A percentile compares a stretch with the other conserved stretches of the same genome.
phyloP scores from a whole-genome alignment of 2,329 filamentous ascomycete genomes.

The Cladosporium sphaerospermum region DNA sequence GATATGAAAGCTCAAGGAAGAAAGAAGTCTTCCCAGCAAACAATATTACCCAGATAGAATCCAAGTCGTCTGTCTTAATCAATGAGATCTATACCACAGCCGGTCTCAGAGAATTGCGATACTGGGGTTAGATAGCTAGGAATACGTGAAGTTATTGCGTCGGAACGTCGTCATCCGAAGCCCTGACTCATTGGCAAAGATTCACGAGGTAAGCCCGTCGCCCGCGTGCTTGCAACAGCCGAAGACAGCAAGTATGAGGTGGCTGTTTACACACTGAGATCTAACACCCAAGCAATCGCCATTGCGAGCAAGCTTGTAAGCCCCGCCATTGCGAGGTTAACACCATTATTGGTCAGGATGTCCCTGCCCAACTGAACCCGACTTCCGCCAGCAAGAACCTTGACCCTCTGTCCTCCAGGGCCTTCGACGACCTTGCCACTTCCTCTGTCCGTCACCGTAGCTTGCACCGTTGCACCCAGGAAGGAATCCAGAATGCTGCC shows the following conservation, averaged over 20 bases:
- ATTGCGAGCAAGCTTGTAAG: constrained; percentile 76
- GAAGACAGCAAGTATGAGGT: background rate
- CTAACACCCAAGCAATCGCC: constrained; percentile 40
- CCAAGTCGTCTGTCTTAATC: too few relatives aligned
- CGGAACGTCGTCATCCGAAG: too few relatives aligned
- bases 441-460: constrained; percentile 75
- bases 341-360: constrained; percentile 87
- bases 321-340: constrained; percentile 87
- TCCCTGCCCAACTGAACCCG: constrained; percentile 59
- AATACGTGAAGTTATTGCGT: too few relatives aligned
- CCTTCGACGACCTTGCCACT: constrained; percentile 88
- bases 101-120: too few relatives aligned
- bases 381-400: constrained; percentile 25
- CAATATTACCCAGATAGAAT: too few relatives aligned
- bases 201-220: too few relatives aligned
- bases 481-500: constrained; percentile 85
- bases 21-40: too few relatives aligned
- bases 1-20: too few relatives aligned
- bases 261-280: background rate
- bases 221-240: background rate
- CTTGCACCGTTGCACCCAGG: constrained; percentile 77
- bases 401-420: constrained; percentile 48
- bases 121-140: too few relatives aligned
- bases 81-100: too few relatives aligned
- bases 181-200: too few relatives aligned